Evolutionary conservation across 2,329 filamentous ascomycete genomes (phyloP).

Genomic region (Epichloe glyceriae): DNA sequence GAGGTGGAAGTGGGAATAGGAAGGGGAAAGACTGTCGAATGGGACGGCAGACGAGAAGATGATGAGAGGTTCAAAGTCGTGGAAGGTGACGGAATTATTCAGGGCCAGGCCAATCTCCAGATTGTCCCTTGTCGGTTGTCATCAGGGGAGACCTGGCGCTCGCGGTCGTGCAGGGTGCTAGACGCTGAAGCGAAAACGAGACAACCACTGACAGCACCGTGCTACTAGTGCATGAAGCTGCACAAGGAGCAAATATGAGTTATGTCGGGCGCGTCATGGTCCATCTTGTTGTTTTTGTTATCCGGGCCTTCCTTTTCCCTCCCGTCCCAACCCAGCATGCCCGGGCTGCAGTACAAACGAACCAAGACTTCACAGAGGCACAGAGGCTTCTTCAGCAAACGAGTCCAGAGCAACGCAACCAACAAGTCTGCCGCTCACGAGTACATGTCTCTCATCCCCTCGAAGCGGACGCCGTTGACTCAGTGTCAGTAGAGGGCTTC

Average conservation of each 20-base stretch:
- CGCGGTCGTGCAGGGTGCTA: too few relatives aligned
- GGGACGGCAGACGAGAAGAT: neutral
- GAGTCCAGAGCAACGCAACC: too few relatives aligned
- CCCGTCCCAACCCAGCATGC: neutral
- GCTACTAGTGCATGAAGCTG: too few relatives aligned
- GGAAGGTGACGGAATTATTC: neutral
- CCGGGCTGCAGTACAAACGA: neutral
- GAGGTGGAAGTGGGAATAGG: neutral
- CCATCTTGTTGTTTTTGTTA: too few relatives aligned
- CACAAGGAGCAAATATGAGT: too few relatives aligned
- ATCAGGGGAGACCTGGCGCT: too few relatives aligned
- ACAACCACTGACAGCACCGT: neutral
- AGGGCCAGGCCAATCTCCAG: neutral
- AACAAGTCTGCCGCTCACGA: neutral
- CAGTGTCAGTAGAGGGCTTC: too few relatives aligned
- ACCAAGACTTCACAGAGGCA: neutral
- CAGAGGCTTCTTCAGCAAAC: too few relatives aligned
- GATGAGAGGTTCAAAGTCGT: constrained; percentile 1
- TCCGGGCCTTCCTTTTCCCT: too few relatives aligned
- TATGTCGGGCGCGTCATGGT: too few relatives aligned
- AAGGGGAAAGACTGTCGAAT: neutral
- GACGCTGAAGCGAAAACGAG: neutral
- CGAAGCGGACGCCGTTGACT: too few relatives aligned
- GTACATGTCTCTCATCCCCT: neutral
- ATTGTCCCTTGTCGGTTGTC: too few relatives aligned